Base-by-base conservation (phyloP, 306 rosid genomes). In the Begonia peltatifolia region DNA sequence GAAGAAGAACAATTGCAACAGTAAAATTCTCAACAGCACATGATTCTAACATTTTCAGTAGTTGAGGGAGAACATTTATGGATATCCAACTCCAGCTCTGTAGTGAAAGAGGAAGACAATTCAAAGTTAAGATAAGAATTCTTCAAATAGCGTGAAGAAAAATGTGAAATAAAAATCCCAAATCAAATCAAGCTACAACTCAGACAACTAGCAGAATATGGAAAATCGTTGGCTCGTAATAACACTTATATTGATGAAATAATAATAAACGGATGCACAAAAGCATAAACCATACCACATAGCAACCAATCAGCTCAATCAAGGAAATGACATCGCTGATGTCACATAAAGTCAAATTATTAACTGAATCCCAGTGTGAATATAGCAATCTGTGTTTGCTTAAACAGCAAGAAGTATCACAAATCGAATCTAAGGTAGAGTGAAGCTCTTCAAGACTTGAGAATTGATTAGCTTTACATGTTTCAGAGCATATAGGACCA, bases 51-150 rank as follows among this genome's bases (percentile, higher is more conserved):
- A 82, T 52, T 54, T 69, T 68, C 65, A 78, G 68, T 54, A 89
- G 70, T 70, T 50, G 69, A 56, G 84, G 87, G 66, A 89, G 60
- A 63, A 89, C 51, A 52, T 68, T 64, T 22, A 14, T 50, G 54
- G 53, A 66, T 53, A 76, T 67, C 97, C 95, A 84, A 49, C 71
- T 74, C 95, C 95, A 89, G 66, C 78, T 61, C 97, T 89, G 79
- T 65, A 84, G 63, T 52, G 14, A 54, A 59, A 63, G 62, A 68
- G 62, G 52, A 50, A 72, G 63, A 46, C 56, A 62, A 17, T 10
- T 5, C 8, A 46, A 11, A 22, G 18, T 41, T 44, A 47, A 41
- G 11, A 53, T 25, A 2, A 57, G 47, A 10, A 13, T 13, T 22
- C n/a, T 30, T 30, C 38, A 18, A 51, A 9, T 50, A 44, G 14